Conservation (phyloP, 2,329 filamentous ascomycete species). For the Moelleriella libera region DNA sequence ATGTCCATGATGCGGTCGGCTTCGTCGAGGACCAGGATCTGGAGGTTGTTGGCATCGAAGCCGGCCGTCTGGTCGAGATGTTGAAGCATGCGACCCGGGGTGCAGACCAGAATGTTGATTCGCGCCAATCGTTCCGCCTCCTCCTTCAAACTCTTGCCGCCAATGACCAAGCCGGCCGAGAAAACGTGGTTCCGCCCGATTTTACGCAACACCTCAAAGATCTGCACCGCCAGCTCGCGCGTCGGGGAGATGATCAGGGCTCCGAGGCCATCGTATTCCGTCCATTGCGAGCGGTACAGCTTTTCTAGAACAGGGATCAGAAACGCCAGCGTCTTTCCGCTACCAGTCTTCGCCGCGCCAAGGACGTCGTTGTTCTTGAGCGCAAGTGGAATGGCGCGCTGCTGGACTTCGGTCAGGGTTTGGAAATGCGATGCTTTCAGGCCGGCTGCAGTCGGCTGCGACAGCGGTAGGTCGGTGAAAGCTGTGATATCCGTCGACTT, state of each 20-base stretch:
- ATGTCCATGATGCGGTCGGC: constrained; percentile 96
- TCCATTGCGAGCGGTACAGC: constrained; percentile 77
- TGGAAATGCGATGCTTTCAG: constrained; percentile 82
- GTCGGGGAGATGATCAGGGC: constrained; percentile 90
- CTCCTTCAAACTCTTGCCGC: constrained; percentile 79
- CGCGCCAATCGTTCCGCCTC: constrained; percentile 69
- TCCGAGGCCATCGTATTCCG: constrained; percentile 79
- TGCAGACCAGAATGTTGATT: constrained; percentile 97
- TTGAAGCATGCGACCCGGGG: constrained; percentile 86
- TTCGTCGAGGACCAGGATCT: constrained; percentile 88
- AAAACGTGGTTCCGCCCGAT: constrained; percentile 81
- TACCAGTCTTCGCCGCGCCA: constrained; percentile 88
- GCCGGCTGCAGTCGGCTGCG: constrained; percentile 62
- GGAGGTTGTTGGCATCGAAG: constrained; percentile 79
- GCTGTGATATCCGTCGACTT: constrained; percentile 45
- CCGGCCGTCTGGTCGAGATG: constrained; percentile 88
- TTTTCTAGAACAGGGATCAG: constrained; percentile 85
- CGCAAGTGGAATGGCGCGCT: constrained; percentile 74
- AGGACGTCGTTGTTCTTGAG: constrained; percentile 80
- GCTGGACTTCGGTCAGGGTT: constrained; percentile 81
- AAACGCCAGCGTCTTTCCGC: constrained; percentile 90
- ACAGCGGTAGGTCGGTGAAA: constrained; percentile 80
- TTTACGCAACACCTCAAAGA: constrained; percentile 86
- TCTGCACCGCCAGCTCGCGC: constrained; percentile 88
- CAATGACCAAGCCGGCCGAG: constrained; percentile 85